These are phyloP conservation scores for Eimeria nieschulzi DNA, from an alignment of 169 alveolate species.

Conservation along the genomic window DNA sequence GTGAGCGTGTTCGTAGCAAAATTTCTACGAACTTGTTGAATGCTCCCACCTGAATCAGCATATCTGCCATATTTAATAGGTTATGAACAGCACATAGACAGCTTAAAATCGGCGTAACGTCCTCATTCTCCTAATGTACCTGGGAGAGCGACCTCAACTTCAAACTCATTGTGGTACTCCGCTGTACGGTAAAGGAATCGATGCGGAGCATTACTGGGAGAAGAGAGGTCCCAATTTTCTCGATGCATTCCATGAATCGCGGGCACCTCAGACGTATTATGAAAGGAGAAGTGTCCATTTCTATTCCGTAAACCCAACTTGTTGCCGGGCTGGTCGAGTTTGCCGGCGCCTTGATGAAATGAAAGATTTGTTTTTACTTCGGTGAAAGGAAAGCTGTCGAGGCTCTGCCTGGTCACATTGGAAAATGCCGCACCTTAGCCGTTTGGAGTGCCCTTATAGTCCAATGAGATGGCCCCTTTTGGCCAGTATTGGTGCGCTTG, in stretches of 20 bases:
- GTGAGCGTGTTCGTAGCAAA: conserved; percentile 22
- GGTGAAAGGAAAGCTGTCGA: background rate
- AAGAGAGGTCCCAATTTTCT: background rate
- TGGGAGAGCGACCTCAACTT: conserved; percentile 63
- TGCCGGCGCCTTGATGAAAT: too few species aligned
- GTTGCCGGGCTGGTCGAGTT: too few species aligned
- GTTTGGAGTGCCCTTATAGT: too few species aligned
- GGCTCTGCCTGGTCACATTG: conserved; percentile 36
- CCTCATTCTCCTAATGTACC: background rate
- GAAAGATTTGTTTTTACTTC: background rate
- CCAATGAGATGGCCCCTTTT: background rate
- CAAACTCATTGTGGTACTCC: conserved; percentile 57
- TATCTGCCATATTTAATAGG: background rate
- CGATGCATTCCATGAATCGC: background rate
- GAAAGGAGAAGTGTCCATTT: too few species aligned
- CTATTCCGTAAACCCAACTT: too few species aligned
- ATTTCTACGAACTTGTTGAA: conserved; percentile 29
- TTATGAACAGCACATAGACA: too few species aligned
- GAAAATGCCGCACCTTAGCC: background rate
- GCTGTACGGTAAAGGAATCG: conserved; percentile 48
- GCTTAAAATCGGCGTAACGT: too few species aligned
- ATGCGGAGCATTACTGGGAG: conserved; percentile 6
- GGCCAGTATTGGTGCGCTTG: background rate
- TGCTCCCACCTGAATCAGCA: conserved; percentile 42
- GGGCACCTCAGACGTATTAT: too few species aligned